Evolutionary conservation across 2,329 filamentous ascomycete species (phyloP).

Genomic region (Ilyonectria robusta): DNA sequence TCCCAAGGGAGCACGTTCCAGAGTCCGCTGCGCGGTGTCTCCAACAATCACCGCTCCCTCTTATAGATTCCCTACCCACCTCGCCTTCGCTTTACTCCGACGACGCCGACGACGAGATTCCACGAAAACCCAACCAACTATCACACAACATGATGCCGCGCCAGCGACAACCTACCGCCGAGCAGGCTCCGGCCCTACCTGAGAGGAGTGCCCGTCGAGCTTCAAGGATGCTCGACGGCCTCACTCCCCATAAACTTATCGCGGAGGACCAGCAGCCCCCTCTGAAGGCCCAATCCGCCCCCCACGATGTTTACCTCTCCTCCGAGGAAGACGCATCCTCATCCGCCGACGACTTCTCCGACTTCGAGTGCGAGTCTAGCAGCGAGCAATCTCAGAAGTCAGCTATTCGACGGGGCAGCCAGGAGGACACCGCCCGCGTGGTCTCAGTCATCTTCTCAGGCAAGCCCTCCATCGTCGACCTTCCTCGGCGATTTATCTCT

Average conservation of each 20-base stretch:
- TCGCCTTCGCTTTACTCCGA: conserved; percentile 46
- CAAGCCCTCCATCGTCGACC: conserved; percentile 71
- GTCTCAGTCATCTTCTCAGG: conserved; percentile 73
- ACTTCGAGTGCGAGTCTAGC: conserved; percentile 65
- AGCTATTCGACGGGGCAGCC: conserved; percentile 55
- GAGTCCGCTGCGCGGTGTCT: conserved; percentile 32
- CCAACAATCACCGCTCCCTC: conserved; percentile 37
- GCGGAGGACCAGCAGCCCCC: conserved; percentile 51
- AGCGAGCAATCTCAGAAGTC: conserved; percentile 52
- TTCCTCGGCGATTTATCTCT: conserved; percentile 62
- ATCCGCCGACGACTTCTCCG: conserved; percentile 72
- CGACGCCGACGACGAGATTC: conserved; percentile 40
- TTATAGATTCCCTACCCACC: conserved; percentile 47
- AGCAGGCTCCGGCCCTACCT: conserved; percentile 62
- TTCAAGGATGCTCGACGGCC: conserved; percentile 57
- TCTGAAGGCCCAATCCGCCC: conserved; percentile 56
- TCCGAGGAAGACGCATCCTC: conserved; percentile 77
- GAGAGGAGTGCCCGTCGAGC: conserved; percentile 64
- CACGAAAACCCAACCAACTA: conserved; percentile 33
- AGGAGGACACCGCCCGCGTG: conserved; percentile 70
- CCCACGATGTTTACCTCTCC: conserved; percentile 74
- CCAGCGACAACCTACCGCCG: conserved; percentile 39
- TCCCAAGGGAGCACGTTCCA: conserved; percentile 40
- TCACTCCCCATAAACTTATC: conserved; percentile 50
- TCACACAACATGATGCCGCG: conserved; percentile 49